Evolutionary conservation across 2,329 filamentous ascomycete species (phyloP).

Genomic region (Sporothrix sp.): DNA sequence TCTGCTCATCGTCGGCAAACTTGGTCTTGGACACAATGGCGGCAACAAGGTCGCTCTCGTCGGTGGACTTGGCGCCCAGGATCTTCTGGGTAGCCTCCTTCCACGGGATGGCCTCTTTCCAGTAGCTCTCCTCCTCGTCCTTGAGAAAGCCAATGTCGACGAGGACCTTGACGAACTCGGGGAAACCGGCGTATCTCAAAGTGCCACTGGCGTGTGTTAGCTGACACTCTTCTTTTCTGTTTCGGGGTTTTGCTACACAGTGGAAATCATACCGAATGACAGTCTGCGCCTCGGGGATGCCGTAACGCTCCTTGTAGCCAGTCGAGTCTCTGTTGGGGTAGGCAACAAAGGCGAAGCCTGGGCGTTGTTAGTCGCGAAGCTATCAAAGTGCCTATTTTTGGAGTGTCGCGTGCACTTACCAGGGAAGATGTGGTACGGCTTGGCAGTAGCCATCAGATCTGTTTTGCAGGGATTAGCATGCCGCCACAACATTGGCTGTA

Average conservation of each 20-base stretch:
- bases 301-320: conserved; percentile 77
- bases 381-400: not conserved
- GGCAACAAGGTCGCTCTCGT: conserved; percentile 59
- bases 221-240: too few species aligned
- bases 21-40: conserved; percentile 66
- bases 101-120: conserved; percentile 64
- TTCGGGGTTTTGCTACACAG: too few species aligned
- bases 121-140: conserved; percentile 55
- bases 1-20: conserved; percentile 60
- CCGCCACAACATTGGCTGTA: too few species aligned
- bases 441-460: conserved; percentile 77
- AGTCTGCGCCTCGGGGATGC: conserved; percentile 84
- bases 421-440: conserved; percentile 85
- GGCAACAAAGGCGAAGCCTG: conserved; percentile 74
- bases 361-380: not conserved
- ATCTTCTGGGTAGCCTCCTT: conserved; percentile 75
- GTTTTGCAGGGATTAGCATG: too few species aligned
- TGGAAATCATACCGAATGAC: conserved; percentile 53
- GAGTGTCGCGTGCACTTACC: conserved; percentile 11
- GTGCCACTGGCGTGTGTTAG: conserved; percentile 39
- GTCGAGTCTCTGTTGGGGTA: conserved; percentile 94
- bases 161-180: conserved; percentile 76
- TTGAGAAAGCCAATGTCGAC: conserved; percentile 85
- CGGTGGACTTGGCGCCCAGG: conserved; percentile 55
- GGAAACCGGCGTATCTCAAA: conserved; percentile 80